Evolutionary conservation across 75 land plant species (phyloP), one percentile per base, ranked within the genome.

Genomic region (Pseudotsuga menziesii): DNA sequence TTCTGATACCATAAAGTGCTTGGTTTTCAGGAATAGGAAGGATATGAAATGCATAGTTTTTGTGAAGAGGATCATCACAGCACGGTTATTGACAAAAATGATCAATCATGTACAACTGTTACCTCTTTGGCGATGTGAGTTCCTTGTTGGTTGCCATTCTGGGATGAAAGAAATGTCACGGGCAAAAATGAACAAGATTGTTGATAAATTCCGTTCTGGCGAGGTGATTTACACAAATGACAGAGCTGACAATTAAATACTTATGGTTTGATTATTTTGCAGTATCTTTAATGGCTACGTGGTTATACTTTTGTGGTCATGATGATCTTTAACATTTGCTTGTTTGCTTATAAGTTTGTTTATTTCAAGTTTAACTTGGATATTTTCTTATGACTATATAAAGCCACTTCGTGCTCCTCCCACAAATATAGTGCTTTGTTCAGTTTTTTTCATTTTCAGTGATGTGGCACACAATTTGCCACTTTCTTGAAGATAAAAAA

Each of bases 31-130:
- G 86, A 32, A 48, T 77, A 70, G 60, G 48, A 60, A 77, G 71
- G 64, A 85, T 77, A 80, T 88, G 83, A 96, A 83, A 78, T 94
- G 95, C 77, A 97, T 97, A 62, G 73, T 97, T 57, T 97, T 97
- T 85, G 99, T 94, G 44, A 91, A 94, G 82, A 92, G 99, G 78
- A 79, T 92, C 66, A 82, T 92, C 52, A 81, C 82, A 70, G 98
- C 98, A 75, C 79, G 83, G 83, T 83, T 87, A 13, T 77, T 96
- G 76, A 82, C 90, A 29, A 66, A 74, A 52, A 84, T 94, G 74
- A 79, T 96, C 13, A 83, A 81, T 59, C 80, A 77, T 20, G 78
- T 87, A 17, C 61, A 82, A 69, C 73, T 76, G 76, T 62, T 88
- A 58, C 71, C 81, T 39, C 73, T 70, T 73, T 93, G 90, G 91